Percentiles rank a stretch among this genome's conserved stretches.
These are phyloP conservation scores for Karstenula rhodostoma DNA, from an alignment of 2,329 filamentous ascomycete genomes.

Conservation along the genomic window DNA sequence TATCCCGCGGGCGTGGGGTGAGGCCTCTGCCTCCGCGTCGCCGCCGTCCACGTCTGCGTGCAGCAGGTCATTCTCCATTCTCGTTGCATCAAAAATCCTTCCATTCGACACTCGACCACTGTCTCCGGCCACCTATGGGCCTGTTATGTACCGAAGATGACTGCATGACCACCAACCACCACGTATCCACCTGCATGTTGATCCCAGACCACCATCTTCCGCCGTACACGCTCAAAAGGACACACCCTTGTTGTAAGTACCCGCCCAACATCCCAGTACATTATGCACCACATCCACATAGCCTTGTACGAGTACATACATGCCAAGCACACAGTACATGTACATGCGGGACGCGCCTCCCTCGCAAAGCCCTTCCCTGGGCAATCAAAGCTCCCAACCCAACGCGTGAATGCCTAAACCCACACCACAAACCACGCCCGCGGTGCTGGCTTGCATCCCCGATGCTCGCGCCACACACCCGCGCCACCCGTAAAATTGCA, in stretches of 20 bases:
- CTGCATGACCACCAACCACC: neutral
- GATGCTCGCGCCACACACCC: neutral
- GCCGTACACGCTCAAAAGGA: neutral
- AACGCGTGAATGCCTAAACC: neutral
- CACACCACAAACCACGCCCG: too few relatives aligned
- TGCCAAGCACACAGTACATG: neutral
- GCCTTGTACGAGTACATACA: too few relatives aligned
- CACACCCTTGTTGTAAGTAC: neutral
- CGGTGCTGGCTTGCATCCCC: neutral
- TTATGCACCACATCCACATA: neutral
- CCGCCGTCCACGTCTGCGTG: neutral
- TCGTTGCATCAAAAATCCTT: neutral
- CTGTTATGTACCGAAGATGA: neutral
- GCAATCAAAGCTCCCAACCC: neutral
- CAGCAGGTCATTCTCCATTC: neutral
- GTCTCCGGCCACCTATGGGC: neutral
- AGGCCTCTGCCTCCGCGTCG: neutral
- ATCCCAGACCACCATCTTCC: neutral
- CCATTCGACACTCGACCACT: neutral
- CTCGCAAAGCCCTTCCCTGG: neutral
- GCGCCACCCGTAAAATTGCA: neutral
- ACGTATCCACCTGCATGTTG: neutral
- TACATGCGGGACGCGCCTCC: neutral
- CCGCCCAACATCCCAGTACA: neutral
- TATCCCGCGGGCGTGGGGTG: neutral